Evolutionary conservation across 345 rosid genomes (phyloP).

Genomic region (Eucalyptus curtisii): DNA sequence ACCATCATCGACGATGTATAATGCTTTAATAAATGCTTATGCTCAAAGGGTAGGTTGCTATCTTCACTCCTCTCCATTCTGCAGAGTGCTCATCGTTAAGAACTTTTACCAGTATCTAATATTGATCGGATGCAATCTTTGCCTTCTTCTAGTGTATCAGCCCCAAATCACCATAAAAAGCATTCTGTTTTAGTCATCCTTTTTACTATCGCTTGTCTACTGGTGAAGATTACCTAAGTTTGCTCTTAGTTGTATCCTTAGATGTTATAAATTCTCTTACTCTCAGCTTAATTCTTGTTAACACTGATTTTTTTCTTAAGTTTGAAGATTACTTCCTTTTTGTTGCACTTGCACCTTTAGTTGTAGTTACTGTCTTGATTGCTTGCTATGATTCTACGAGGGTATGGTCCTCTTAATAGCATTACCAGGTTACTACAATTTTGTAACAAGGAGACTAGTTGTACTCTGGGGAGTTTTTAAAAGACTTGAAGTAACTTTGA

Average conservation of each 20-base stretch:
- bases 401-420: neutral
- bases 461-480: neutral
- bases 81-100: neutral
- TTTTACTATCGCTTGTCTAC: neutral
- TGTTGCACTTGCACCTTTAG: neutral
- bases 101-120: neutral
- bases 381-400: neutral
- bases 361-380: neutral
- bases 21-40: conserved; percentile 93
- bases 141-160: neutral
- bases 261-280: neutral
- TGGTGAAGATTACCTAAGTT: neutral
- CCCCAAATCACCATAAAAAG: neutral
- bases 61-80: neutral
- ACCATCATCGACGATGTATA: conserved; percentile 86
- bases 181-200: neutral
- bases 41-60: conserved; percentile 72
- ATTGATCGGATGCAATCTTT: neutral
- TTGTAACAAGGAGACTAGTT: neutral
- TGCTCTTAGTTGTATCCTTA: neutral
- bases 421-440: neutral
- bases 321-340: neutral
- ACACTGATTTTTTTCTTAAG: neutral
- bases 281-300: neutral
- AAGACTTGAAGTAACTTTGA: neutral